Percentiles rank a stretch among this genome's conserved stretches.
Evolutionary conservation across 305 asterid species (phyloP).

Genomic region (Rubia balearica): DNA sequence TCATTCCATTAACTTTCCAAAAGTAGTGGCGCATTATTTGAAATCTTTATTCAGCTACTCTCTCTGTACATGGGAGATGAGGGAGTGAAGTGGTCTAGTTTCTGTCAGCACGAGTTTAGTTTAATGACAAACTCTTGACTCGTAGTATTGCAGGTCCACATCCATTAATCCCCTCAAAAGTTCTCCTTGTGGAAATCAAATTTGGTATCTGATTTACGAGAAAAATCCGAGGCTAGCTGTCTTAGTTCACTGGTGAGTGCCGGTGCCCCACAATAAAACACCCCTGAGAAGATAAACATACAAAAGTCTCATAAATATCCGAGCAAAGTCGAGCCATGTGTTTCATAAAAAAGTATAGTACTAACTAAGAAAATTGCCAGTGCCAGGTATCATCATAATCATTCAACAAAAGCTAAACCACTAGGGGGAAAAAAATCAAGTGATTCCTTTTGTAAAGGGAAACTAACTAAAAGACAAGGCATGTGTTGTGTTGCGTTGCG

Average conservation of each 20-base stretch:
- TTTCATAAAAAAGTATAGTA: neutral
- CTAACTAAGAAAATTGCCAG: too few species aligned
- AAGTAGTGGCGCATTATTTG: neutral
- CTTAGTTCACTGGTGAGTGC: constrained; percentile 59
- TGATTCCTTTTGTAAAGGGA: neutral
- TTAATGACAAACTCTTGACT: too few species aligned
- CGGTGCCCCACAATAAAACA: constrained; percentile 93
- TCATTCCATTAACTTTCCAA: neutral
- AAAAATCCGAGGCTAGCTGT: constrained; percentile 68
- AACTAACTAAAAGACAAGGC: neutral
- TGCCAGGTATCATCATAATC: constrained; percentile 1
- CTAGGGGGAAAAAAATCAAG: neutral
- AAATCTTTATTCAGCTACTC: constrained; percentile 8
- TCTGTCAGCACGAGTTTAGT: too few species aligned
- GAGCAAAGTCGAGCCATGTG: neutral
- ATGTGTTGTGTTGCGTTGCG: neutral
- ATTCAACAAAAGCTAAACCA: constrained; percentile 14
- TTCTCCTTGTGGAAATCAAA: constrained; percentile 94
- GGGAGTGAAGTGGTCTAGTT: neutral
- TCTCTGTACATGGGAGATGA: constrained; percentile 5
- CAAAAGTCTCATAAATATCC: neutral
- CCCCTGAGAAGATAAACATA: constrained; percentile 41
- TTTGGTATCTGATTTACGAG: constrained; percentile 78
- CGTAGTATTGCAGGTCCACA: neutral
- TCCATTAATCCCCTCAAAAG: constrained; percentile 26